Evolutionary conservation across 169 alveolate genomes (phyloP), one percentile per base, ranked within the genome.

Genomic region (Plasmodium ovale): DNA sequence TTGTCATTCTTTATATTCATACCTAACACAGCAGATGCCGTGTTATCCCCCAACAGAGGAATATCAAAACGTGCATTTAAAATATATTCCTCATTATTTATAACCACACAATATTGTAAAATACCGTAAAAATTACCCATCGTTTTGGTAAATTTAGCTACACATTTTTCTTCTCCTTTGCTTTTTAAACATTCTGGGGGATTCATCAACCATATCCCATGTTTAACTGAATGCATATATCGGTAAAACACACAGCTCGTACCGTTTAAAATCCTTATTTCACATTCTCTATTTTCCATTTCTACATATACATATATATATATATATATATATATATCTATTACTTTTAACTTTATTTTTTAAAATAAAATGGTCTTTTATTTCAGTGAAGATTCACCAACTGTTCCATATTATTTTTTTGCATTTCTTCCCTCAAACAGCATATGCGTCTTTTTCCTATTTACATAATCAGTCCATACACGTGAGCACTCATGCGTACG

Each of bases 61-160:
- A 85, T 85, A 37, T 85, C 91, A 85, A 85, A 85, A 21, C 91
- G 68, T 25, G 87, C 72, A 71, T 85, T 70, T 39, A 85, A 85
- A 85, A 85, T 85, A 56, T 85, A 85, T 31, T 85, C 91, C 25
- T 85, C 91, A 49, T 58, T 70, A 85, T 85, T 85, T 49, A 85
- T 69, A 27, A 85, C 91, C 12, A 85, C 91, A 56, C 91, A 85
- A 53, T 85, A 85, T 85, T 85, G 91, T 44, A 85, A 47, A 54
- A 85, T 85, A 16, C 91, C 91, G 31, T 85, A 85, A 85, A 85
- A 85, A 35, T 85, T 85, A 0, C 91, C 91, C 91, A 85, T 85
- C 35, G 91, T 85, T 68, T 85, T 85, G 14, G 91, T 85, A 69
- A 85, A 85, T 31, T 56, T 68, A 12, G 91, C 91, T 47, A 85